Base-by-base conservation (phyloP, 768 basidiomycete genomes). In the Imleria badia region DNA sequence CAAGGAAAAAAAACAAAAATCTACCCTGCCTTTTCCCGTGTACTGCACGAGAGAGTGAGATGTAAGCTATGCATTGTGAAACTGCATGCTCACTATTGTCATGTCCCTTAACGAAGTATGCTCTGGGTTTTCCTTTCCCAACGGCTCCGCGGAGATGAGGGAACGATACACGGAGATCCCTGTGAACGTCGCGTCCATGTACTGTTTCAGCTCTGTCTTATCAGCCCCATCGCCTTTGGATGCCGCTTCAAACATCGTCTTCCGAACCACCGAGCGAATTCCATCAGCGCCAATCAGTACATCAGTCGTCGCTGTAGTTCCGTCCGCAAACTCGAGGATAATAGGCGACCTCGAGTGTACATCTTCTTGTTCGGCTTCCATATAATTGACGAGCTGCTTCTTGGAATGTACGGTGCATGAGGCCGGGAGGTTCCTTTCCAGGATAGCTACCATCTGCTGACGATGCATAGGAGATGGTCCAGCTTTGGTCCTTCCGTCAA, bases 231-330 rank as follows among this genome's bases (percentile, higher is more conserved):
- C 5, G 1, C 48, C 55, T n/a, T 31, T 15, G 6, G 55, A 60
- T 4, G 57, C 64, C 39, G 26, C 26, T 41, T 59, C 63, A 17
- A 67, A 61, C 55, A 71, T 60, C 1, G 49, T 51, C 30, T 56
- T 63, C 30, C 70, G 71, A 22, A 67, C 63, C 3, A 46, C 44
- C 1, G 66, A 71, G 15, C 63, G 69, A 20, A 81, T 69, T 5
- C 80, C 80, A 55, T 80, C 79, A 38, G 76, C 76, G 5, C 78
- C 80, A 43, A 80, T 56, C 6, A 80, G 72, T 17, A 81, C 58
- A 46, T 81, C 74, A 8, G 78, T 69, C 29, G 60, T 67, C 12
- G 71, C 52, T 2, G 23, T 50, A 0, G 57, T 60, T 7, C 60
- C 57, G 26, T 65, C 60, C 1, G 60, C 31, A 6, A 65, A 65